Evolutionary conservation across 2,329 filamentous ascomycete genomes (phyloP), one percentile per base, ranked within the genome.

Genomic region (Scopulariopsis brevicaulis): DNA sequence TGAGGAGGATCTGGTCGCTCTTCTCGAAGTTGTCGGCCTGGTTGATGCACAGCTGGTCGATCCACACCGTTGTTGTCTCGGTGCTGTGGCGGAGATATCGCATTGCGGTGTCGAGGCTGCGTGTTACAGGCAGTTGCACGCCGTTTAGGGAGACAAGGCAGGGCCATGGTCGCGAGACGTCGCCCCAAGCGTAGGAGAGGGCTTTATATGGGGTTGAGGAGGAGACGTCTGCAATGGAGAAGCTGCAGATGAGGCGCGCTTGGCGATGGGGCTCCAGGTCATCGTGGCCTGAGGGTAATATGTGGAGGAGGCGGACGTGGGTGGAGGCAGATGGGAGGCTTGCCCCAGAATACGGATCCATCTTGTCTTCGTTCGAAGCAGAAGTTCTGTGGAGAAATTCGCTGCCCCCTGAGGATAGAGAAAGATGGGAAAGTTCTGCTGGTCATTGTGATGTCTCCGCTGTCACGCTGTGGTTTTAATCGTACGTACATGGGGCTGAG

Each of bases 21-120:
- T 60, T 61, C 54, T 66, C 65, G 5, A 53, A 46, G 20, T 52
- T 46, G 35, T 63, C 59, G 6, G 35, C 24, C 28, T 66, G 64
- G 59, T 66, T 62, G 56, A 66, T 66, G 56, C 64, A 66, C 12
- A 66, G 60, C n/a, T 58, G 61, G 34, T 66, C 64, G 6, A 63
- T 60, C 65, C 65, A 66, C 7, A 63, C 11, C 15, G 52, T 54
- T 32, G 15, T 32, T 5, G 20, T 24, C 46, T 50, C 46, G 46
- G 46, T 22, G 14, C 20, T 11, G 12, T 50, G 46, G 46, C 46
- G 46, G 4, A 50, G 46, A 15, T n/a, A 11, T 8, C 50, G 22
- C 14, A 25, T 25, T 14, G 50, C 22, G 3, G n/a, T 15, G 10
- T 28, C 50, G 2, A 52, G 50, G 50, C 22, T 28, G 12, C 5